A percentile compares a stretch with the other conserved stretches of the same genome.
These are phyloP conservation scores for Amoebophrya sp. DNA, from an alignment of 169 alveolate species.

Conservation along the genomic window DNA sequence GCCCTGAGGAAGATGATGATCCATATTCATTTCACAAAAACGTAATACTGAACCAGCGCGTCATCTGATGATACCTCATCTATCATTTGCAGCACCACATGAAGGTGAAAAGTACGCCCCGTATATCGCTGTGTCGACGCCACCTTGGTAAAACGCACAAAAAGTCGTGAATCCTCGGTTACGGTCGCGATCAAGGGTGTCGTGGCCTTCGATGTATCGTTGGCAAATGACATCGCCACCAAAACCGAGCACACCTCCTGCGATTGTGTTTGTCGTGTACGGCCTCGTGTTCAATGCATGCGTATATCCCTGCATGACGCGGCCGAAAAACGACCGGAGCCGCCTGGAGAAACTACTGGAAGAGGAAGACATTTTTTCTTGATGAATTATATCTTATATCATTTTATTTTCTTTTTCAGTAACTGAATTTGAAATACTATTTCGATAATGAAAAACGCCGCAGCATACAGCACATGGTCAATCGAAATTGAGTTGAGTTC, in stretches of 20 bases:
- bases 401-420: too few species aligned
- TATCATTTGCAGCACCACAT: too few species aligned
- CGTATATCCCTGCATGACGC: too few species aligned
- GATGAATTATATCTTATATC: too few species aligned
- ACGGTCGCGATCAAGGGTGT: neutral
- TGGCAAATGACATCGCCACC: conserved; percentile 29
- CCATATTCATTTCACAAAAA: neutral
- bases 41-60: neutral
- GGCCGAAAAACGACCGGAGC: too few species aligned
- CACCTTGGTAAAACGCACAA: conserved; percentile 31
- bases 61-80: neutral
- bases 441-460: too few species aligned
- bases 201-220: neutral
- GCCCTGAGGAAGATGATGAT: too few species aligned
- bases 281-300: neutral
- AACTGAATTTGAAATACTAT: too few species aligned
- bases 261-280: neutral
- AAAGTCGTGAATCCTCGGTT: conserved; percentile 3
- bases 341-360: too few species aligned
- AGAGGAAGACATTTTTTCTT: too few species aligned
- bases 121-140: conserved; percentile 29
- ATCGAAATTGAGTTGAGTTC: too few species aligned
- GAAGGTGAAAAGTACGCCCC: neutral
- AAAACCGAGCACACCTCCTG: conserved; percentile 26
- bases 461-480: too few species aligned